These are phyloP conservation scores for Phytopythium delawarense DNA, from an alignment of 352 stramenopile species.

Conservation along the genomic window DNA sequence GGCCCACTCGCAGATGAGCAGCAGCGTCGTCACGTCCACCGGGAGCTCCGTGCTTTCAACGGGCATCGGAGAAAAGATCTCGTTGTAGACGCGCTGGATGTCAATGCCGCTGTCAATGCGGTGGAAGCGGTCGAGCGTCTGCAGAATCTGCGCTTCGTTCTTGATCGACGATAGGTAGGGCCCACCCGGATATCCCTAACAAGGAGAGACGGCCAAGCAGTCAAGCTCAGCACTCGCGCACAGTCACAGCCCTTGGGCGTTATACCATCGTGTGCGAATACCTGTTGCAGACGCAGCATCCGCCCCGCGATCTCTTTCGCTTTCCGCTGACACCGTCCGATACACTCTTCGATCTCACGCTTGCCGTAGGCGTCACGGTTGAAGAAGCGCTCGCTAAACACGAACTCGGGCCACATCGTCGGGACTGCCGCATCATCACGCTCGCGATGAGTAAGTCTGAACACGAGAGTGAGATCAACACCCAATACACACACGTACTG, in stretches of 20 bases:
- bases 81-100: constrained; percentile 63
- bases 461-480: background rate
- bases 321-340: constrained; percentile 45
- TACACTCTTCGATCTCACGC: constrained; percentile 45
- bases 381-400: constrained; percentile 76
- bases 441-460: constrained; percentile 1
- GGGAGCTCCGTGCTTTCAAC: constrained; percentile 36
- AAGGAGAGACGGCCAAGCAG: background rate
- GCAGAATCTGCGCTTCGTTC: constrained; percentile 76
- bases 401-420: constrained; percentile 61
- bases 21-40: constrained; percentile 66
- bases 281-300: constrained; percentile 66
- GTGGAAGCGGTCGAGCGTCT: constrained; percentile 79
- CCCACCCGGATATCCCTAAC: constrained; percentile 22
- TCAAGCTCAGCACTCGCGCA: background rate
- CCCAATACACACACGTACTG: constrained; percentile 31
- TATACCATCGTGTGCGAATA: constrained; percentile 2
- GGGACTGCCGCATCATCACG: constrained; percentile 28
- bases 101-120: constrained; percentile 68
- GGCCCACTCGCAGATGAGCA: constrained; percentile 81
- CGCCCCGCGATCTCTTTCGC: constrained; percentile 55
- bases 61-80: constrained; percentile 59
- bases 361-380: constrained; percentile 40
- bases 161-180: constrained; percentile 38
- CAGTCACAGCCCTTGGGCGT: background rate